phyloP scores from a whole-genome alignment of 2,329 filamentous ascomycete species.

The Cladosporium sp. region DNA sequence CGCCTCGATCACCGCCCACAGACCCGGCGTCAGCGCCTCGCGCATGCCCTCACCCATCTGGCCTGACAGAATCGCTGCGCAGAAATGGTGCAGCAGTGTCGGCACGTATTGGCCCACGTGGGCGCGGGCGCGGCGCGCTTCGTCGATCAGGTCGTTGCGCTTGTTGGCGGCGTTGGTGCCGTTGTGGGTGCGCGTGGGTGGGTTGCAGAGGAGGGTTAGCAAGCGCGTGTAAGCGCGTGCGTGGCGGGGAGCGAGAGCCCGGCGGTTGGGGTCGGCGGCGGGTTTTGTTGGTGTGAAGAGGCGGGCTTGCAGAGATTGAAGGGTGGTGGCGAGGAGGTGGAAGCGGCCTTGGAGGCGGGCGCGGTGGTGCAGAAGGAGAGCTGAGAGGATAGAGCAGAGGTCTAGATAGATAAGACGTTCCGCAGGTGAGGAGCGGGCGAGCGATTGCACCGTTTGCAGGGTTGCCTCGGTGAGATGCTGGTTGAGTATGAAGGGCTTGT shows the following conservation, averaged over 20 bases:
- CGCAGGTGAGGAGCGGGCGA: constrained; percentile 27
- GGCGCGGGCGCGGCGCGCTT: constrained; percentile 55
- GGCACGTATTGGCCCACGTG: constrained; percentile 56
- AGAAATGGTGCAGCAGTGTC: constrained; percentile 55
- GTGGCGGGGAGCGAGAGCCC: constrained; percentile 38
- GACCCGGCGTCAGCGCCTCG: constrained; percentile 47
- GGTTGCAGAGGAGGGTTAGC: constrained; percentile 58
- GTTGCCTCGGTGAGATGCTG: constrained; percentile 42
- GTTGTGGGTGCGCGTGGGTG: constrained; percentile 37
- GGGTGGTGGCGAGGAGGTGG: constrained; percentile 53
- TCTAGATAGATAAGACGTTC: constrained; percentile 46
- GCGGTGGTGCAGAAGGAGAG: constrained; percentile 54
- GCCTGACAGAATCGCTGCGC: constrained; percentile 47
- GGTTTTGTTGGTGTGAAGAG: constrained; percentile 47
- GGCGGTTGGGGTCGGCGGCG: constrained; percentile 21
- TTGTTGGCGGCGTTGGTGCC: constrained; percentile 25
- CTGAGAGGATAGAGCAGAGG: constrained; percentile 50
- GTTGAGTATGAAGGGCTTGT: constrained; percentile 36
- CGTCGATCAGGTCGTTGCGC: constrained; percentile 46
- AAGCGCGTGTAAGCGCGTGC: constrained; percentile 51
- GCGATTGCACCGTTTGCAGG: constrained; percentile 33
- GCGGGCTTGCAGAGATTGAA: constrained; percentile 52
- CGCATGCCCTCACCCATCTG: constrained; percentile 50
- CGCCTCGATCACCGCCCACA: constrained; percentile 52
- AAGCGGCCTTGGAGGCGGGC: constrained; percentile 56